Evolutionary conservation across 176 grass and related monocot species (phyloP).

Genomic region (Cenchrus americanus): DNA sequence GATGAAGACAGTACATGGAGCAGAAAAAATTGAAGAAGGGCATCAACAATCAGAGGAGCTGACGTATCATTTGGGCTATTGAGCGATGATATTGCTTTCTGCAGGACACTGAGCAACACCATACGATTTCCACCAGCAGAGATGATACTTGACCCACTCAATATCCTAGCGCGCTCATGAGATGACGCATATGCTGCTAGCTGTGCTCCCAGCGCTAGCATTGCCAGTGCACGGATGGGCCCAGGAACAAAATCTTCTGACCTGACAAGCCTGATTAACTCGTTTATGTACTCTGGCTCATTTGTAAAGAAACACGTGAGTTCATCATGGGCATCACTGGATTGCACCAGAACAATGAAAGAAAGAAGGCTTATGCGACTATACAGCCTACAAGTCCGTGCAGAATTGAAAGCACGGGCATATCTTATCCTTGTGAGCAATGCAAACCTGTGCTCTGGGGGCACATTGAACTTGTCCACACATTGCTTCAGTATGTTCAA

Average conservation of each 20-base stretch:
- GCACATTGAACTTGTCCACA: slow-evolving; percentile 76
- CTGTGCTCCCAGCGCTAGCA: slow-evolving; percentile 95
- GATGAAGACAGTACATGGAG: slow-evolving; percentile 97
- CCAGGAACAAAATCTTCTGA: slow-evolving; percentile 90
- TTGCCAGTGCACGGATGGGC: slow-evolving; percentile 80
- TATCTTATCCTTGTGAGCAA: slow-evolving; percentile 97
- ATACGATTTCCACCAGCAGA: slow-evolving; percentile 93
- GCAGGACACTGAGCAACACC: slow-evolving; percentile 86
- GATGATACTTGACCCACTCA: slow-evolving; percentile 89
- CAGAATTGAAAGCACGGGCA: slow-evolving; percentile 75
- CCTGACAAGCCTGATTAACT: slow-evolving; percentile 88
- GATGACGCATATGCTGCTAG: slow-evolving; percentile 97
- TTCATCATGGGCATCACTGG: slow-evolving; percentile 91
- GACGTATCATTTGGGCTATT: slow-evolving; percentile 83
- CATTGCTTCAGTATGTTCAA: slow-evolving; percentile 86
- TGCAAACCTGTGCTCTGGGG: slow-evolving; percentile 81
- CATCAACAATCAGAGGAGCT: slow-evolving; percentile 88
- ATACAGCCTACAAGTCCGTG: slow-evolving; percentile 71
- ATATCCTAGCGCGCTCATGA: slow-evolving; percentile 90
- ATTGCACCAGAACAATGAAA: slow-evolving; percentile 95
- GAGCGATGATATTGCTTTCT: slow-evolving; percentile 91
- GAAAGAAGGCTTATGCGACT: slow-evolving; percentile 97
- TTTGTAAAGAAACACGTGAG: slow-evolving; percentile 97
- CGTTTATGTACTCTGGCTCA: slow-evolving; percentile 97
- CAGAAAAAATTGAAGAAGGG: slow-evolving; percentile 98